These are phyloP conservation scores for Angophora floribunda DNA, from an alignment of 345 rosid species.

Conservation along the genomic window DNA sequence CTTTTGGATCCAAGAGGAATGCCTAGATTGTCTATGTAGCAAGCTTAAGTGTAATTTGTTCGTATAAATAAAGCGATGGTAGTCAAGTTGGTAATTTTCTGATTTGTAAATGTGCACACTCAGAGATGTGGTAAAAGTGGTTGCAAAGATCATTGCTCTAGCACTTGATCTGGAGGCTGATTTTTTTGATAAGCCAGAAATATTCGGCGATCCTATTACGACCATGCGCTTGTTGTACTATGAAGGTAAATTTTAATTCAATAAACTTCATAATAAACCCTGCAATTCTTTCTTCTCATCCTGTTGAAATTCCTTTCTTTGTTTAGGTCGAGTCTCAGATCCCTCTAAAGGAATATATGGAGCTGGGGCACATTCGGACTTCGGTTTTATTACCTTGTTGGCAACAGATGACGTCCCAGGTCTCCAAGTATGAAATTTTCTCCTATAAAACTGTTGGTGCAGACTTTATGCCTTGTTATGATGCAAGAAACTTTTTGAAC, in stretches of 20 bases:
- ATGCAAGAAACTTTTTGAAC: not conserved
- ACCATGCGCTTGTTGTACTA: conserved; percentile 58
- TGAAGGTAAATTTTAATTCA: conserved; percentile 30
- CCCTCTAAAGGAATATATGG: conserved; percentile 70
- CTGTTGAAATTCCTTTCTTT: not conserved
- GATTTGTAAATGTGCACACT: not conserved
- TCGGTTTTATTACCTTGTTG: conserved; percentile 66
- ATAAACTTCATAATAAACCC: not conserved
- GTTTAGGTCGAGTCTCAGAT: conserved; percentile 40
- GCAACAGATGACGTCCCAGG: conserved; percentile 71
- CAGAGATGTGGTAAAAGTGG: conserved; percentile 49
- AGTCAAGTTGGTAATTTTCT: not conserved
- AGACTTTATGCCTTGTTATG: not conserved
- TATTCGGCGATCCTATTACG: conserved; percentile 67
- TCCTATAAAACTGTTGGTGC: not conserved
- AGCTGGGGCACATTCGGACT: conserved; percentile 90
- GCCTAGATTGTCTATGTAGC: not conserved
- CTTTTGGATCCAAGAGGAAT: not conserved
- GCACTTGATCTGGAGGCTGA: conserved; percentile 58
- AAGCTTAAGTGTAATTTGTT: not conserved
- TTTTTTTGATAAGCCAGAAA: conserved; percentile 65
- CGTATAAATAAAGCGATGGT: not conserved
- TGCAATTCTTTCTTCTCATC: not conserved
- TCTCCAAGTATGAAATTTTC: conserved; percentile 44
- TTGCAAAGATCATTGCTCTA: conserved; percentile 61